These are phyloP conservation scores for Fusarium tanahbumbuense DNA, from an alignment of 2,329 filamentous ascomycete species.

Conservation along the genomic window DNA sequence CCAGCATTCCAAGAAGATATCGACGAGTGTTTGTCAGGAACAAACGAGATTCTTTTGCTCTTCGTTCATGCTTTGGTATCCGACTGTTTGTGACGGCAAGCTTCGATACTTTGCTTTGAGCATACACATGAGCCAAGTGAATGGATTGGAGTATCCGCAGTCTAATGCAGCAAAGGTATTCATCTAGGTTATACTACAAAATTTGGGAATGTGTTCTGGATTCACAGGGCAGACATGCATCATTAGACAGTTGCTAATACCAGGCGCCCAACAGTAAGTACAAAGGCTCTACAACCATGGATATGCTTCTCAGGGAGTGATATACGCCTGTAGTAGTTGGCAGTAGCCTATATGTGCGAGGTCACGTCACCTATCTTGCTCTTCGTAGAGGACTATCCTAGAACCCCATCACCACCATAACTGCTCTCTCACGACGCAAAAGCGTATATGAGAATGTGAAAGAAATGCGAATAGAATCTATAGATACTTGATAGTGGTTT, in stretches of 20 bases:
- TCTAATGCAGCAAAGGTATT: neutral
- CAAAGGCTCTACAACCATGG: neutral
- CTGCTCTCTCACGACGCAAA: neutral
- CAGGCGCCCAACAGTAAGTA: neutral
- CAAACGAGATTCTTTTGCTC: conserved; percentile 2
- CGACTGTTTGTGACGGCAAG: neutral
- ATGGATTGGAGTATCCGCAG: neutral
- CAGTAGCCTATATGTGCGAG: conserved; percentile 1
- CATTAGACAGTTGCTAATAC: neutral
- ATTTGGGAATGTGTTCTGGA: neutral
- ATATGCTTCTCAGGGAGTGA: neutral
- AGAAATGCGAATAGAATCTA: no score
- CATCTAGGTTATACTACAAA: neutral
- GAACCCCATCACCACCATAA: neutral
- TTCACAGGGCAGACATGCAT: neutral
- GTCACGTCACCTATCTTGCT: conserved; percentile 6
- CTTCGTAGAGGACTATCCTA: neutral
- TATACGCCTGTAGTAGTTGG: neutral
- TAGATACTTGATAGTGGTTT: neutral
- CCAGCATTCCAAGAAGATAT: neutral
- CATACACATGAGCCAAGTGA: neutral
- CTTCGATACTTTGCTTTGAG: neutral
- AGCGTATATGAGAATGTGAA: neutral
- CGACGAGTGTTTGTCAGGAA: conserved; percentile 15
- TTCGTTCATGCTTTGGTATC: neutral